Evolutionary conservation across 805 yeast species (phyloP).

Genomic region (Ogataea thermomethanolica): DNA sequence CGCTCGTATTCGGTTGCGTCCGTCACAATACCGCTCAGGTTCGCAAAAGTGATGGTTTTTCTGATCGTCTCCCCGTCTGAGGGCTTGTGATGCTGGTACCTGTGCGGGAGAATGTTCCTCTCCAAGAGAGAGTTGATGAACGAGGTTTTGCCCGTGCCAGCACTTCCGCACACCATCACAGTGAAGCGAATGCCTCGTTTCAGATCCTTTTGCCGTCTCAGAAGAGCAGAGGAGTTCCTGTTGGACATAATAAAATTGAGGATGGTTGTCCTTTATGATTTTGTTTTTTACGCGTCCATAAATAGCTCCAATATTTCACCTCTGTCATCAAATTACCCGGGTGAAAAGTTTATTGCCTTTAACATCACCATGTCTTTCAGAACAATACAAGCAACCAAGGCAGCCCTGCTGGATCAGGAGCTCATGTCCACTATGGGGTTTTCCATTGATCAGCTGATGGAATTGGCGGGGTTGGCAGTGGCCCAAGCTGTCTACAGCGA

Average conservation of each 20-base stretch:
- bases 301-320: slow-evolving; percentile 1
- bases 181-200: slow-evolving; percentile 74
- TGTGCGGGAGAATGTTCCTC: slow-evolving; percentile 57
- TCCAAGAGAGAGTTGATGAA: slow-evolving; percentile 67
- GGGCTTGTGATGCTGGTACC: slow-evolving; percentile 41
- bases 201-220: slow-evolving; percentile 59
- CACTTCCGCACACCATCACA: slow-evolving; percentile 66
- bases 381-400: slow-evolving; percentile 50
- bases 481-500: slow-evolving; percentile 77
- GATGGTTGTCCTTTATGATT: slow-evolving; percentile 3
- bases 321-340: neutral
- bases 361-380: slow-evolving; percentile 30
- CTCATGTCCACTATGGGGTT: slow-evolving; percentile 78
- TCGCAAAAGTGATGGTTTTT: slow-evolving; percentile 55
- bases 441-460: slow-evolving; percentile 89
- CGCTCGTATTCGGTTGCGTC: slow-evolving; percentile 55
- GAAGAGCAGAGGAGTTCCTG: slow-evolving; percentile 28
- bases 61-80: slow-evolving; percentile 30
- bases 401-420: slow-evolving; percentile 78
- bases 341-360: neutral
- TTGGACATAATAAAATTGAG: slow-evolving; percentile 12
- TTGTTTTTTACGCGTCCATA: slow-evolving; percentile 14
- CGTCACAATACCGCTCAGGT: slow-evolving; percentile 51
- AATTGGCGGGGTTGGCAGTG: slow-evolving; percentile 90
- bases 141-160: slow-evolving; percentile 77